phyloP scores from a whole-genome alignment of 176 grass and related monocot genomes.

The Rhynchospora pubera region DNA sequence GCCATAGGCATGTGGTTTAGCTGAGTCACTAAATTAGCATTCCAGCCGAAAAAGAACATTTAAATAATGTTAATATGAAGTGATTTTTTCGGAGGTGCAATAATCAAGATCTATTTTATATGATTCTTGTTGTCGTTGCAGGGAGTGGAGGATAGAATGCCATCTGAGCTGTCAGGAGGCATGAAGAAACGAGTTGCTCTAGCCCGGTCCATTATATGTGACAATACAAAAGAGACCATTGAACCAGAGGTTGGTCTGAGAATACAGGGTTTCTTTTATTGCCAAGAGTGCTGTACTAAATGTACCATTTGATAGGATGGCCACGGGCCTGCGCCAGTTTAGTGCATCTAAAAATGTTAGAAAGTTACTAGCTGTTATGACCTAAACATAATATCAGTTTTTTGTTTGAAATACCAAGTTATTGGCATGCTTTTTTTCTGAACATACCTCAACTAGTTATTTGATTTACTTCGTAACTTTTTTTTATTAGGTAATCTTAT shows the following conservation, averaged over 20 bases:
- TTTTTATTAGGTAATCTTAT: conserved; percentile 62
- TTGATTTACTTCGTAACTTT: neutral
- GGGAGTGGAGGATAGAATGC: conserved; percentile 85
- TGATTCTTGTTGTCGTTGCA: conserved; percentile 26
- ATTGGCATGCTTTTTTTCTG: neutral
- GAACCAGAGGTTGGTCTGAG: conserved; percentile 73
- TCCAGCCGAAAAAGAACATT: neutral
- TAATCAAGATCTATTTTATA: neutral
- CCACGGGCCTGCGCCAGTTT: neutral
- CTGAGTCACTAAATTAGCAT: neutral
- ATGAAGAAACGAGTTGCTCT: conserved; percentile 99
- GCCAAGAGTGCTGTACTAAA: neutral
- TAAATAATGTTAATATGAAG: neutral
- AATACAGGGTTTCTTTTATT: neutral
- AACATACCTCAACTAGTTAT: neutral
- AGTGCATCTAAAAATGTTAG: neutral
- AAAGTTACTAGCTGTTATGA: neutral
- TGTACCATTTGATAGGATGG: neutral
- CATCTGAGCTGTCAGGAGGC: conserved; percentile 90
- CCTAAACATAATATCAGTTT: neutral
- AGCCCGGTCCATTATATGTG: conserved; percentile 91
- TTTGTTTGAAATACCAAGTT: neutral
- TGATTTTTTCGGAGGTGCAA: too few species aligned
- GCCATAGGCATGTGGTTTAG: neutral
- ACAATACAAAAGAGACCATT: conserved; percentile 71